Evolutionary conservation across 2,329 filamentous ascomycete species (phyloP).

Genomic region (Scedosporium apiospermum): DNA sequence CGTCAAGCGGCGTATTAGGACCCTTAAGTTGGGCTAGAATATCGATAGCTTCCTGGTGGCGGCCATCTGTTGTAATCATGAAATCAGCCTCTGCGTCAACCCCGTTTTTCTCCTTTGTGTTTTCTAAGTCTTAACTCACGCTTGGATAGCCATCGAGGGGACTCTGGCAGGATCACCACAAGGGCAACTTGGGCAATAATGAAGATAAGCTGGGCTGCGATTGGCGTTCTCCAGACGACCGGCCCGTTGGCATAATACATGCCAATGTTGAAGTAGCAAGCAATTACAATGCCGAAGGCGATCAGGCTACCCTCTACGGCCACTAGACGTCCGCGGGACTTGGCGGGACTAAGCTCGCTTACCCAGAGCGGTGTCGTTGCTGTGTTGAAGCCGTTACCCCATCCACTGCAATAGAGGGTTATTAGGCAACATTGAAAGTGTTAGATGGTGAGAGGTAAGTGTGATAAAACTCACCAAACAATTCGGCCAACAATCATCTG

Average conservation of each 20-base stretch:
- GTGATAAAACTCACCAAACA: slow-evolving; percentile 32
- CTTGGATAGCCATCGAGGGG: slow-evolving; percentile 27
- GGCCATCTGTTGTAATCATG: slow-evolving; percentile 19
- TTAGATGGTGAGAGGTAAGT: neutral
- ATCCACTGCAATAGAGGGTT: slow-evolving; percentile 25
- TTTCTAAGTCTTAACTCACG: slow-evolving; percentile 15
- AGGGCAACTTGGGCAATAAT: slow-evolving; percentile 19
- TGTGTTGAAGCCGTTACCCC: slow-evolving; percentile 48
- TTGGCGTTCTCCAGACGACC: neutral
- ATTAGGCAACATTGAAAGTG: neutral
- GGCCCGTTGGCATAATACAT: slow-evolving; percentile 16
- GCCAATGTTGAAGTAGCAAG: slow-evolving; percentile 20
- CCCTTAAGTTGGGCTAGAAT: slow-evolving; percentile 30
- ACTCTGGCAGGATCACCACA: slow-evolving; percentile 29
- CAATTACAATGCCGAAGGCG: slow-evolving; percentile 24
- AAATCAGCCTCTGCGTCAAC: neutral
- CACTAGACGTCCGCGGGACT: slow-evolving; percentile 39
- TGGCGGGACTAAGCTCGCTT: slow-evolving; percentile 39
- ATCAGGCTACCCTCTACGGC: slow-evolving; percentile 46
- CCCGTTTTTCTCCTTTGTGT: neutral
- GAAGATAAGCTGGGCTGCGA: neutral
- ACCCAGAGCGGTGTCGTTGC: slow-evolving; percentile 47
- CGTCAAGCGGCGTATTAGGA: slow-evolving; percentile 50
- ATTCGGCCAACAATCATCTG: slow-evolving; percentile 46
- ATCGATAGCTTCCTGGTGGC: slow-evolving; percentile 25